Evolutionary conservation across 2,329 filamentous ascomycete genomes (phyloP), one percentile per base, ranked within the genome.

Genomic region (Talaromyces marneffei): DNA sequence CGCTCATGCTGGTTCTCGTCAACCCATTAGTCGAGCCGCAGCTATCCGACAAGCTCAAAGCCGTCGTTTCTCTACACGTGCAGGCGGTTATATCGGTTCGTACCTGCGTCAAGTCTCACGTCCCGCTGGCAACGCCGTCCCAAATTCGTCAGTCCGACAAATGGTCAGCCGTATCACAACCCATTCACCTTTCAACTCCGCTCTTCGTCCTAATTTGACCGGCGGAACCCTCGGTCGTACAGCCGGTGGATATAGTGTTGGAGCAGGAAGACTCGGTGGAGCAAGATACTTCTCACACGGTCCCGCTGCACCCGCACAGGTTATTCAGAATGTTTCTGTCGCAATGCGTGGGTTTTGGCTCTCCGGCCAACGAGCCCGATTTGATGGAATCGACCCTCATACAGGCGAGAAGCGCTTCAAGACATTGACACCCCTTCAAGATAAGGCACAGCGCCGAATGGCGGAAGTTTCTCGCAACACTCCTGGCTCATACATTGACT

Each of bases 241-340:
- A 40, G 90, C 92, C 7, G 92, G 93, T 66, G 94, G 94, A n/a
- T 99, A 99, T 65, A 78, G 90, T 40, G 77, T 83, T 60, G 90
- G 90, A 31, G 85, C 86, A 55, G 88, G 87, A 33, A 82, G 87
- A 52, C 74, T 85, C 62, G 86, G 89, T 66, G 90, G 88, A 48
- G 86, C 87, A 25, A 85, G 93, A 66, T 93, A 93, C 79, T 97
- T 97, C 78, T 95, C 91, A 1, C 92, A 97, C 77, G 85, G 87
- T 0, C 91, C 93, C 1, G 88, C 90, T 9, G 85, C 88, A 7
- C 92, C 91, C 40, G 91, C 92, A 1, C 91, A 97, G 74, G 91
- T 97, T 52, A 85, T 97, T 57, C 89, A 94, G 74, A 96, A 96
- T 75, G 93, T 97, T n/a, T 96, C 91, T 12, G 87, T 92, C 68